Evolutionary conservation across 2,329 filamentous ascomycete genomes (phyloP), one percentile per base, ranked within the genome.

Genomic region (Venturia aucupariae): DNA sequence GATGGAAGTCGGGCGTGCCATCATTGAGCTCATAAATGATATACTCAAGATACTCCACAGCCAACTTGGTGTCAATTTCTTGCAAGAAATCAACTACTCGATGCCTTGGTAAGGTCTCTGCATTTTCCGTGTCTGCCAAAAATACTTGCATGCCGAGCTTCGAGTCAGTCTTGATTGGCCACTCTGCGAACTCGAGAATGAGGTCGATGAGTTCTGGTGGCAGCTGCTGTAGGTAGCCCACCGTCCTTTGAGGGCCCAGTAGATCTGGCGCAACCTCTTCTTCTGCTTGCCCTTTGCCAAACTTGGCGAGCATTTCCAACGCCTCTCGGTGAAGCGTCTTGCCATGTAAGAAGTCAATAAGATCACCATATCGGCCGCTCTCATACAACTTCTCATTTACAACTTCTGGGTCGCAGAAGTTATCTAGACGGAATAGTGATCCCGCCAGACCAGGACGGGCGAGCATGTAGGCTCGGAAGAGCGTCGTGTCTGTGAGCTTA

Each of bases 311-410:
- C 38, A 97, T 78, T 68, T 91, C 89, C 22, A 99, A 78, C 0
- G 94, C 93, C 71, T 95, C 87, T 22, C 88, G 86, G 75, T 99
- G 94, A 48, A 97, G 82, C 74, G 89, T 92, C 78, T 99, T 99
- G 67, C 94, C 94, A 71, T 95, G 91, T 69, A 97, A 87, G 73
- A 99, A 99, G 74, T 97, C 93, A n/a, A 99, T 92, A 1, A 99
- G 80, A 76, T 97, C 93, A 62, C 88, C 93, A 75, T 96, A 97
- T 39, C 92, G 86, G 65, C 90, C 90, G 48, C 88, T 90, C 73
- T 96, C 90, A 66, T 96, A 86, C 4, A 99, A 80, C 70, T 92
- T 92, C 75, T 96, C 90, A 72, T 96, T 94, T 27, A 99, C 93
- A 2, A 97, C 94, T 38, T 90, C 88, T 0, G 94, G 93, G 70